Conservation (phyloP, 164 flowering plant genomes). For the Santalum album region DNA sequence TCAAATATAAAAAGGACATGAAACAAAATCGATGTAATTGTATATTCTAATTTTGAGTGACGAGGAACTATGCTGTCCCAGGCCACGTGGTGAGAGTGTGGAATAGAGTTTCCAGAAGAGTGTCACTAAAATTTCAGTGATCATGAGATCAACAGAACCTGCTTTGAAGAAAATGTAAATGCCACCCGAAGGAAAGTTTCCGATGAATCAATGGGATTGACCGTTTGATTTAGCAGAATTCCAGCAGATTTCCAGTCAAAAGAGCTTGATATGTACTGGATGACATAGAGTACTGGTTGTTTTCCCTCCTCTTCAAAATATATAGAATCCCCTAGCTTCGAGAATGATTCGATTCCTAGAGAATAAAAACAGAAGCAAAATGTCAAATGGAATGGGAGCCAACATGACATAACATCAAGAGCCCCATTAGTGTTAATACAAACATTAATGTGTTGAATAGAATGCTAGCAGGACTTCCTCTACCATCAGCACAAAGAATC, state of each 20-base stretch:
- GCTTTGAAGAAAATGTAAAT: slow-evolving; percentile 33
- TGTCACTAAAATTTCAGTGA: background rate
- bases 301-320: slow-evolving; percentile 68
- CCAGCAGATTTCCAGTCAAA: slow-evolving; percentile 62
- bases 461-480: no score
- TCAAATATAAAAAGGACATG: no score
- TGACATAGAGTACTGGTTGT: slow-evolving; percentile 50
- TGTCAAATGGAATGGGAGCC: no score
- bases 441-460: no score
- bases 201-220: slow-evolving; percentile 57
- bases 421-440: no score
- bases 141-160: slow-evolving; percentile 23
- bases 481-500: no score
- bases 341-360: slow-evolving; percentile 87
- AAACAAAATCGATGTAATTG: no score
- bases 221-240: slow-evolving; percentile 42
- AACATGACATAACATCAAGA: background rate
- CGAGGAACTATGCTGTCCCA: no score
- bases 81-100: no score
- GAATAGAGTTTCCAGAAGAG: no score
- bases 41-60: no score
- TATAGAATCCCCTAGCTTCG: slow-evolving; percentile 93
- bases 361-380: background rate
- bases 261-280: slow-evolving; percentile 77
- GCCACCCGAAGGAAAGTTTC: slow-evolving; percentile 49